Base-by-base conservation (phyloP, 2,329 filamentous ascomycete genomes). In the Pestalotiopsis fici region DNA sequence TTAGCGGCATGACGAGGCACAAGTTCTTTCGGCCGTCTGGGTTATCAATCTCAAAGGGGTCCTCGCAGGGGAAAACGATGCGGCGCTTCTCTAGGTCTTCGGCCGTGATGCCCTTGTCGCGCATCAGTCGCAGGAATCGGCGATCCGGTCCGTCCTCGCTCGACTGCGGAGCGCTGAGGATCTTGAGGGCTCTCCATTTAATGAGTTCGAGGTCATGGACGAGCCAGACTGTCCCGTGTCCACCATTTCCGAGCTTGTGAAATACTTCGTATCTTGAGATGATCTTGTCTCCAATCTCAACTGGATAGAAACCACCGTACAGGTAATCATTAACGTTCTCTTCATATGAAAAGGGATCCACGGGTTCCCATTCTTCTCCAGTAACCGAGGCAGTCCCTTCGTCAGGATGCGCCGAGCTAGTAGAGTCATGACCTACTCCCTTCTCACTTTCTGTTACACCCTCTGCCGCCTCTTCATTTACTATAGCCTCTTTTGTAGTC, bases 171-270 rank as follows among this genome's bases (percentile, higher is more conserved):
- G 47, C 23, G 21, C 50, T 25, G 23, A 64, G 25, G 43, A 56
- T 55, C 31, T 64, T 64, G 21, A 56, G 43, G 9, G 62, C 62
- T 23, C 66, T 39, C 62, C 66, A 67, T 25, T 65, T 62, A 12
- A 21, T 15, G 12, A 23, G 28, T 5, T 11, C 18, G 7, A n/a
- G 37, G 50, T 67, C 66, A 6, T 59, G 23, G n/a, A 47, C 64
- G 27, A 67, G 66, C 66, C 66, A 67, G 56, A 67, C 66, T 15
- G 66, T 67, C 3, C 61, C 56, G 35, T 50, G 23, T 3, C 21
- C 37, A 2, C 66, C 66, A 11, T 18, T 35, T 15, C 66, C 66
- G 15, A 65, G 56, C 35, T 67, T 65, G 37, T 50, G 39, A 27
- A 67, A 23, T 9, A 65, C 56, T 47, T 67, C 56, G 43, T 65